Evolutionary conservation across 805 yeast genomes (phyloP), one percentile per base, ranked within the genome.

Genomic region (Lipomyces yamadae): DNA sequence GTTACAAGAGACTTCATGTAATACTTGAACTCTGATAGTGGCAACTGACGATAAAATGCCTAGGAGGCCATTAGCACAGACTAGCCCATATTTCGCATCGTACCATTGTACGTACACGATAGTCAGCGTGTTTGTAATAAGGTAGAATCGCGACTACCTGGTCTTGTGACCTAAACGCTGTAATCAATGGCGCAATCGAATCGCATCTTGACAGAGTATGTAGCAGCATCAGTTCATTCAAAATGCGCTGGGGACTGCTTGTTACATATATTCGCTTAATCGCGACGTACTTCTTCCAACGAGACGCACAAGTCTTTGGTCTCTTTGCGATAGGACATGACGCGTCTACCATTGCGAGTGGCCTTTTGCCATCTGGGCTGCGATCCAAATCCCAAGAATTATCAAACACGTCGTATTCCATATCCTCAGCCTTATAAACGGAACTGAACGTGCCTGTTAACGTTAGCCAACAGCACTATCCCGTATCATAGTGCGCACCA

Each of bases 91-190:
- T 35, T 32, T 30, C 48, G 5, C 29, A n/a, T 18, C 15, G 32
- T 4, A 48, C 30, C 24, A 24, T 24, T 42, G 58, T 5, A 61
- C 74, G 24, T 50, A 69, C 71, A 67, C 98, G 83, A 78, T 92
- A 95, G 75, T 95, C 98, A 10, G 92, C 86, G 78, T 94, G 98
- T 58, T 89, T 88, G 76, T 90, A 92, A 80, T 88, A 94, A 6
- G 98, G 98, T 70, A 94, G 81, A 1, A 95, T 93, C 1, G 97
- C 97, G 58, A 94, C 82, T 13, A 95, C 96, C 79, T 95, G 98
- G 77, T 95, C 99, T 73, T 90, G 90, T 74, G 84, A 84, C 68
- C 99, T 82, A 63, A 92, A 77, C 0, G 97, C 97, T 73, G 96
- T 97, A 56, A 94, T 83, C 61, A 95, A 79, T 0, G 98, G 97